These are phyloP conservation scores for Geosmithia flava DNA, from an alignment of 2,329 filamentous ascomycete species.

Conservation along the genomic window DNA sequence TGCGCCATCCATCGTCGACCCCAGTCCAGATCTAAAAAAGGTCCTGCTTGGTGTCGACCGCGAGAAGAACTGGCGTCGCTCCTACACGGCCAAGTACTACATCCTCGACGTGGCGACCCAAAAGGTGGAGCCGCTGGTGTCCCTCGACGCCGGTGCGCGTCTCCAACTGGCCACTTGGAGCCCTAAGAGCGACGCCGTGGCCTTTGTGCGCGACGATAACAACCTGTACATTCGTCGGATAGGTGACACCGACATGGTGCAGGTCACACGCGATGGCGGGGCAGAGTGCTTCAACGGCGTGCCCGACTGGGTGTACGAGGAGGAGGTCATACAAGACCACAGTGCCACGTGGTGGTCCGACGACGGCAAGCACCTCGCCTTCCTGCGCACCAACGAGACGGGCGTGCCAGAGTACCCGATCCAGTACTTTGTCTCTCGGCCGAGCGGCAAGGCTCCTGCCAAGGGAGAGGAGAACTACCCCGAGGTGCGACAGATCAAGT, in stretches of 20 bases:
- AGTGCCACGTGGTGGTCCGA: slow-evolving; percentile 92
- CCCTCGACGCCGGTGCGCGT: slow-evolving; percentile 46
- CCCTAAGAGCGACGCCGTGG: slow-evolving; percentile 71
- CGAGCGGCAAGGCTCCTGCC: slow-evolving; percentile 57
- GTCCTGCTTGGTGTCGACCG: slow-evolving; percentile 68
- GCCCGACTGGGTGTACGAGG: slow-evolving; percentile 93
- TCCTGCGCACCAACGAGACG: slow-evolving; percentile 88
- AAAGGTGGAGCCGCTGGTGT: slow-evolving; percentile 63
- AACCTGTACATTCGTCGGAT: slow-evolving; percentile 72
- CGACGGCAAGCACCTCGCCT: slow-evolving; percentile 81
- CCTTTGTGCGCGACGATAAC: slow-evolving; percentile 74
- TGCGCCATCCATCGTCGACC: slow-evolving; percentile 50
- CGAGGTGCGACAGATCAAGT: slow-evolving; percentile 86
- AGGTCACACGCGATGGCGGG: slow-evolving; percentile 80
- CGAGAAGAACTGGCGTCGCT: slow-evolving; percentile 79
- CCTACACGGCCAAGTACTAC: slow-evolving; percentile 77
- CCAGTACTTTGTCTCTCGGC: slow-evolving; percentile 82
- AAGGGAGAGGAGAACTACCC: slow-evolving; percentile 76
- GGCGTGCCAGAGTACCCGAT: slow-evolving; percentile 83
- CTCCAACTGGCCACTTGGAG: slow-evolving; percentile 87
- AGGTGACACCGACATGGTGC: slow-evolving; percentile 40
- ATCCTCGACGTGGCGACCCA: slow-evolving; percentile 83
- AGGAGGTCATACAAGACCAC: slow-evolving; percentile 52
- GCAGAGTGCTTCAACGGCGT: slow-evolving; percentile 87
- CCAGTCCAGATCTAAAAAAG: slow-evolving; percentile 74